Evolutionary conservation across 352 stramenopile species (phyloP).

Genomic region (Phytophthora vignae): DNA sequence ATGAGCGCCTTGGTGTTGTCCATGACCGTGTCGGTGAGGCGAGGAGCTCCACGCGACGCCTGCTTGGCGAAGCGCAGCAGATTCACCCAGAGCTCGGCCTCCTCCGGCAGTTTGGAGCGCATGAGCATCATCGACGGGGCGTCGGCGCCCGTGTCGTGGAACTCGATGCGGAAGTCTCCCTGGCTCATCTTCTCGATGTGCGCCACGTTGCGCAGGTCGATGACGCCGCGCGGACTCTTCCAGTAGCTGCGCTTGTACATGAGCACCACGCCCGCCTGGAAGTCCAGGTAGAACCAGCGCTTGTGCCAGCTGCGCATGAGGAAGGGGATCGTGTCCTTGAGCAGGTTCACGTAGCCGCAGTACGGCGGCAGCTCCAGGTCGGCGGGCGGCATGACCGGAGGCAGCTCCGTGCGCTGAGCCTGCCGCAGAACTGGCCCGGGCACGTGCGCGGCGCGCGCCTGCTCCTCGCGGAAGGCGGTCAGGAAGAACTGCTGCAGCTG

Average conservation of each 20-base stretch:
- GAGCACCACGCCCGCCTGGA: constrained; percentile 69
- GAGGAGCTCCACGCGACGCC: constrained; percentile 38
- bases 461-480: constrained; percentile 61
- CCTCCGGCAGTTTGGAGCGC: constrained; percentile 61
- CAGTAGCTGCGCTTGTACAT: constrained; percentile 91
- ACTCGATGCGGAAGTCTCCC: constrained; percentile 74
- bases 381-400: constrained; percentile 36
- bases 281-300: constrained; percentile 86
- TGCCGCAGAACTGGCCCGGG: constrained; percentile 34
- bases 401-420: constrained; percentile 40
- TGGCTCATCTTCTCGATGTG: constrained; percentile 78
- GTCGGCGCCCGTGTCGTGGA: constrained; percentile 46
- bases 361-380: constrained; percentile 70
- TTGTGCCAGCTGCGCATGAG: constrained; percentile 84
- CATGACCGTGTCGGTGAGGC: constrained; percentile 35
- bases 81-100: constrained; percentile 80
- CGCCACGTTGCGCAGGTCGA: constrained; percentile 72
- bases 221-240: constrained; percentile 73
- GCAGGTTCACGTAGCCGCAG: constrained; percentile 77
- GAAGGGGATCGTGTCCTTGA: constrained; percentile 81
- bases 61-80: constrained; percentile 74
- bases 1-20: constrained; percentile 40
- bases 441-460: constrained; percentile 36
- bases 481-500: constrained; percentile 67
- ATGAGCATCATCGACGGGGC: constrained; percentile 63